Base-by-base conservation (phyloP, 805 yeast genomes). In the Soucietia sequanensis region DNA sequence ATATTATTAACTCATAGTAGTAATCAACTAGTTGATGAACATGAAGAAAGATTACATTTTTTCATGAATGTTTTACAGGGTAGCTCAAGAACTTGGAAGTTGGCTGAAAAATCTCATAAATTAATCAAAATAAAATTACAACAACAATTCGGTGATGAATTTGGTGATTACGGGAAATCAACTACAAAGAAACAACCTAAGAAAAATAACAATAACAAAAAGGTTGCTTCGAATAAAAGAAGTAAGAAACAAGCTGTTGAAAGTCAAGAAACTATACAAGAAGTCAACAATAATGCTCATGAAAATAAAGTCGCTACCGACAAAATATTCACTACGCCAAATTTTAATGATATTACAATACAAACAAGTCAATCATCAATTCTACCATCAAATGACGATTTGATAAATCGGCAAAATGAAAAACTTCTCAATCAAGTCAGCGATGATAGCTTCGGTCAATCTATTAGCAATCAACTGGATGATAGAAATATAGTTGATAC, bases 11-110 rank as follows among this genome's bases (percentile, higher is more conserved):
- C 65, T 7, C 59, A 61, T 27, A 52, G 60, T 5, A 44, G 53
- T 18, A 49, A 47, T 12, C 52, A 52, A 34, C 39, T 61, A 23
- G 47, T 50, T 8, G 52, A 56, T 12, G 47, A 52, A 31, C 54
- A 55, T 33, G 54, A 54, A 25, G 40, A 46, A 4, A 48, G 54
- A 22, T 55, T 73, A 24, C 56, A 53, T 19, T 64, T 62, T 39
- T 70, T 72, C 40, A 51, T 73, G 62, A 48, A 45, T 20, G 68
- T 70, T 0, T 51, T 73, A 21, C 49, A 61, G 6, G 62, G 63
- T 11, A 55, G 69, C 36, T 65, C 76, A 1, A 54, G 56, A 33
- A 69, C 75, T 0, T 72, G 78, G 78, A 64, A 60, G 23, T 50
- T 72, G 38, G 72, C 75, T 2, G 70, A 63, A 33, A 70, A 66